A percentile compares a stretch with the other conserved stretches of the same genome.
phyloP scores from a whole-genome alignment of 176 grass and related monocot species.

The Areca catechu region DNA sequence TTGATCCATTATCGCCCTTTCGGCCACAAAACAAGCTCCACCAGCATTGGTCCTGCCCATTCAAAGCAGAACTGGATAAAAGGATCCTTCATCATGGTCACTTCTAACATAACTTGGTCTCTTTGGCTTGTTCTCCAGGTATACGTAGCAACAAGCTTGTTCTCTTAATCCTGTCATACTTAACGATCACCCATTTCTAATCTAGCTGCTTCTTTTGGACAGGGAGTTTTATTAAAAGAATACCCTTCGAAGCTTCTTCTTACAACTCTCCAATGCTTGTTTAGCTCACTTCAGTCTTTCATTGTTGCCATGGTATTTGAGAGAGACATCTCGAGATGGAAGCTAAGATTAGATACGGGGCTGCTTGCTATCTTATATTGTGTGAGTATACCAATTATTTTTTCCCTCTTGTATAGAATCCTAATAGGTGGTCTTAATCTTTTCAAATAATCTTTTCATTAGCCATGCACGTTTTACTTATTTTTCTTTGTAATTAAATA shows the following conservation, averaged over 20 bases:
- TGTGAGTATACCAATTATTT: slow-evolving; percentile 11
- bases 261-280: slow-evolving; percentile 29
- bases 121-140: slow-evolving; percentile 68
- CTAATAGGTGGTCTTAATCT: too few relatives aligned
- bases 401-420: too few relatives aligned
- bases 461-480: too few relatives aligned
- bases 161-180: background rate
- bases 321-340: slow-evolving; percentile 41
- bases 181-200: background rate
- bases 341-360: slow-evolving; percentile 41
- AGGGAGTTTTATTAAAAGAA: slow-evolving; percentile 50
- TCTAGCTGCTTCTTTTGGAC: background rate
- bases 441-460: too few relatives aligned
- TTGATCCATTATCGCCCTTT: slow-evolving; percentile 32
- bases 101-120: slow-evolving; percentile 37
- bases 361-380: slow-evolving; percentile 42
- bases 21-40: slow-evolving; percentile 2
- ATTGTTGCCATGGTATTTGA: slow-evolving; percentile 34
- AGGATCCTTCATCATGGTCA: slow-evolving; percentile 46
- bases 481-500: too few relatives aligned
- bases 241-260: slow-evolving; percentile 69
- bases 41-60: background rate
- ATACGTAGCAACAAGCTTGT: background rate
- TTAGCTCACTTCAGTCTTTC: slow-evolving; percentile 44
- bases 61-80: slow-evolving; percentile 41